A percentile compares a stretch with the other conserved stretches of the same genome.
phyloP scores from a whole-genome alignment of 352 stramenopile genomes.

The Globisporangium paroecandrum region DNA sequence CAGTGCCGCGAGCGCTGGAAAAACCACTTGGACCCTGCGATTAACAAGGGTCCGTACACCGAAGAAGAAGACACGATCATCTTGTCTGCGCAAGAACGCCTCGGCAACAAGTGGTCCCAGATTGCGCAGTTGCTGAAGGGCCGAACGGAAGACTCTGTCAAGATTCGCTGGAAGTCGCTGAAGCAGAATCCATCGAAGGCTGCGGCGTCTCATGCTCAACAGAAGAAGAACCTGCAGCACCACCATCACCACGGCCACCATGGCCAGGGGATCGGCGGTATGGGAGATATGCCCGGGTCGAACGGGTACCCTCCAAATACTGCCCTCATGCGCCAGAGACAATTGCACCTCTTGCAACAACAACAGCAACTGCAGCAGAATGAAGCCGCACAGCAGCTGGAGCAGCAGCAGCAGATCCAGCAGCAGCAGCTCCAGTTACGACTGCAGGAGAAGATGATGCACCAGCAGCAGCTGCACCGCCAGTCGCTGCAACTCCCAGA shows the following conservation, averaged over 20 bases:
- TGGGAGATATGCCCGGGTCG: conserved; percentile 36
- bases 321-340: conserved; percentile 60
- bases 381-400: conserved; percentile 59
- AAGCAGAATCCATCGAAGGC: conserved; percentile 85
- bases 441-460: conserved; percentile 59
- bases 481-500: conserved; percentile 47
- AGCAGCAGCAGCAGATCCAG: conserved; percentile 72
- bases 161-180: conserved; percentile 90
- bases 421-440: conserved; percentile 57
- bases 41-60: conserved; percentile 95
- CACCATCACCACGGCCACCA: conserved; percentile 25
- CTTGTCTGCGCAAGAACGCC: conserved; percentile 81
- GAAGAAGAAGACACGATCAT: conserved; percentile 94
- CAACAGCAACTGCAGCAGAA: conserved; percentile 66
- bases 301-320: conserved; percentile 36
- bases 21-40: conserved; percentile 86
- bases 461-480: conserved; percentile 61
- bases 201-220: conserved; percentile 65
- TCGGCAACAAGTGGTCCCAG: conserved; percentile 96
- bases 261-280: background rate
- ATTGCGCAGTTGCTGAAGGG: conserved; percentile 93
- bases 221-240: conserved; percentile 78
- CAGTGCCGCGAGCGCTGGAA: conserved; percentile 91
- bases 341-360: conserved; percentile 67
- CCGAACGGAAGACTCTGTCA: conserved; percentile 92